A percentile compares a stretch with the other conserved stretches of the same genome.
phyloP scores from a whole-genome alignment of 768 basidiomycete genomes.

The Crucibulum laeve region DNA sequence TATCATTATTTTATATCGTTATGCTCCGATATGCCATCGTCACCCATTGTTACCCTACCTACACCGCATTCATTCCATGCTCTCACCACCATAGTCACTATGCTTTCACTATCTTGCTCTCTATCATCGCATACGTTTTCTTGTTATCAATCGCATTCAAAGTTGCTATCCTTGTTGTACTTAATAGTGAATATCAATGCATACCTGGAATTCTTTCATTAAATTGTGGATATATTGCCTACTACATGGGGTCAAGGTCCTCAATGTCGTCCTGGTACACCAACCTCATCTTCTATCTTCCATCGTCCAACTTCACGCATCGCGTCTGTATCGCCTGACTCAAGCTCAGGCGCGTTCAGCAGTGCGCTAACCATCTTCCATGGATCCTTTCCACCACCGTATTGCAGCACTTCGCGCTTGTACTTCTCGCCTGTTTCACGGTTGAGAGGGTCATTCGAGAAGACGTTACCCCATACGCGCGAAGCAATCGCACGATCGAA shows the following conservation, averaged over 20 bases:
- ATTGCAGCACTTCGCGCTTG: constrained; percentile 68
- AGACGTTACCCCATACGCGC: constrained; percentile 80
- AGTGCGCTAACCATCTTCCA: constrained; percentile 87
- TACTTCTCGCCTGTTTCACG: constrained; percentile 78
- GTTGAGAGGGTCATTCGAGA: constrained; percentile 61
- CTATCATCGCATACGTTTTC: too few relatives aligned
- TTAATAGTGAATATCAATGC: too few relatives aligned
- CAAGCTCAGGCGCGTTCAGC: constrained; percentile 60
- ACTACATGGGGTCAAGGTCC: background rate
- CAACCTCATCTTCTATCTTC: constrained; percentile 76
- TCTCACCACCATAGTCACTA: background rate
- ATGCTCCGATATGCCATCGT: too few relatives aligned
- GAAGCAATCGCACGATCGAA: constrained; percentile 96
- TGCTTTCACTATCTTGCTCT: too few relatives aligned
- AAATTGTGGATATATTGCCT: background rate
- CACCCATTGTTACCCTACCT: background rate
- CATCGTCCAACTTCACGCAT: constrained; percentile 91
- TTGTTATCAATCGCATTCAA: too few relatives aligned
- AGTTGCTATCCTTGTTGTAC: too few relatives aligned
- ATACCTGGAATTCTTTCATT: too few relatives aligned
- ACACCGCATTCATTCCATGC: background rate
- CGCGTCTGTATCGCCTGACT: constrained; percentile 67
- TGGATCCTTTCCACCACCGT: constrained; percentile 89
- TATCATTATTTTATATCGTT: constrained; percentile 3
- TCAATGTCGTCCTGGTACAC: constrained; percentile 50